phyloP scores from a whole-genome alignment of 225 moss, liverwort and hornwort species.

The Sphagnum contortum region DNA sequence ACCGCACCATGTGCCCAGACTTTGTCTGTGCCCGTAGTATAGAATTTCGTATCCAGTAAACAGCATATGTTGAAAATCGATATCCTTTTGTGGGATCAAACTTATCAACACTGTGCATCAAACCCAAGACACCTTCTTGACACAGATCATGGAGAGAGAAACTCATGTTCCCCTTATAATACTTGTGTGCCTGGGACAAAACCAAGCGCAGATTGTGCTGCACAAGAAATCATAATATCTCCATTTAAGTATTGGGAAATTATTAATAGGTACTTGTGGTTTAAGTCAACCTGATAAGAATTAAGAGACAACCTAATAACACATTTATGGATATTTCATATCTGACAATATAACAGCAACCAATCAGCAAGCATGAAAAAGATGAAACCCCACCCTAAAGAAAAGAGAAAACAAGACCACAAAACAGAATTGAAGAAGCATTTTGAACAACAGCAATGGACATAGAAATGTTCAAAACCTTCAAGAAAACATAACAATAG shows the following conservation, averaged over 20 bases:
- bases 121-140: conserved; percentile 84
- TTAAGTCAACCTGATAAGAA: neutral
- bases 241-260: neutral
- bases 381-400: neutral
- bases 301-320: neutral
- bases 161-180: conserved; percentile 56
- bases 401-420: neutral
- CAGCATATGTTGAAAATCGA: conserved; percentile 89
- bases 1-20: conserved; percentile 82
- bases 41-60: conserved; percentile 96
- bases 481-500: neutral
- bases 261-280: neutral
- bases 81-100: conserved; percentile 77
- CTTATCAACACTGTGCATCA: conserved; percentile 89
- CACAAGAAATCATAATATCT: neutral
- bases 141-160: conserved; percentile 83
- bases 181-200: conserved; percentile 78
- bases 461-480: too few relatives aligned
- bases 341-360: neutral
- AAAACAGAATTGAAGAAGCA: too few relatives aligned
- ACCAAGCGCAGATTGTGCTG: conserved; percentile 86
- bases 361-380: neutral
- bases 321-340: neutral
- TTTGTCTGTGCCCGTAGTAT: conserved; percentile 84
- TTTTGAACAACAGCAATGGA: too few relatives aligned